Conservation (phyloP, 495 filamentous ascomycete genomes). For the Xylaria curta region DNA sequence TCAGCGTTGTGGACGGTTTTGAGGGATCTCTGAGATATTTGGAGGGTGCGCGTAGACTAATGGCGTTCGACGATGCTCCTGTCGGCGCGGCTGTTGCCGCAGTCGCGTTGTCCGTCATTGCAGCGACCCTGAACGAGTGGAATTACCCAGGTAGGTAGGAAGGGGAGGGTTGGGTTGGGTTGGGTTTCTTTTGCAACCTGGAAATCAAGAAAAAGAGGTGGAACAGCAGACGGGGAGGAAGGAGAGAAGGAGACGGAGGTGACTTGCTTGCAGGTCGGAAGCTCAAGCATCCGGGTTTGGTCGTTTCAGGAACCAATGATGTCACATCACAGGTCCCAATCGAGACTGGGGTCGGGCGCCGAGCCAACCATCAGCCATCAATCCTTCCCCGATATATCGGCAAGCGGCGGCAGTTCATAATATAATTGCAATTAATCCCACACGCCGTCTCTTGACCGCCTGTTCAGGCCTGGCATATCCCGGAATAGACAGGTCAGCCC, state of each 20-base stretch:
- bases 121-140: not conserved
- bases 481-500: not conserved
- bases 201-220: not conserved
- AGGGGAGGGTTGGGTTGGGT: not conserved
- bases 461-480: conserved; percentile 1
- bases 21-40: conserved; percentile 43
- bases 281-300: conserved; percentile 12
- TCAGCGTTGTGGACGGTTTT: conserved; percentile 32
- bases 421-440: conserved; percentile 11
- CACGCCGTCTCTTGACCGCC: conserved; percentile 10
- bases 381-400: not conserved
- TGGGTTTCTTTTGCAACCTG: not conserved
- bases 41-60: conserved; percentile 53
- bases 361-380: conserved; percentile 1
- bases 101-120: conserved; percentile 32
- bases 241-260: not conserved
- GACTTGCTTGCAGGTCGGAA: conserved; percentile 8
- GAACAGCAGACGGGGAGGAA: not conserved
- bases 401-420: conserved; percentile 12
- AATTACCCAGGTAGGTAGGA: too few relatives aligned
- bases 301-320: conserved; percentile 17
- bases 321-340: conserved; percentile 11
- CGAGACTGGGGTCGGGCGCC: not conserved
- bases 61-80: conserved; percentile 22
- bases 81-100: not conserved